Evolutionary conservation across 75 land plant genomes (phyloP), one percentile per base, ranked within the genome.

Genomic region (Cunninghamia lanceolata): DNA sequence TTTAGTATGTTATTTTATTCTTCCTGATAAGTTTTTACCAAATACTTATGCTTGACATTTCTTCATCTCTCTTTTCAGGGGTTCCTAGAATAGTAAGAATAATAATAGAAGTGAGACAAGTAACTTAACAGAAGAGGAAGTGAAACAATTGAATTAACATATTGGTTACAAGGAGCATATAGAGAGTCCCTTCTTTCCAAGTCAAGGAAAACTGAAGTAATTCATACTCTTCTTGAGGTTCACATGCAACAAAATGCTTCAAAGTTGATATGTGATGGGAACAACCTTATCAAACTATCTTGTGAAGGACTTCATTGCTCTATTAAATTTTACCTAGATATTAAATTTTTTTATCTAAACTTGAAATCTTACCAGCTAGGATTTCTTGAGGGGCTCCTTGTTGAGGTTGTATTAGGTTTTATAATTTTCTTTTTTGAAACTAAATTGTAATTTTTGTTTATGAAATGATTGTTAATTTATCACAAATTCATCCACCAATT

Each of bases 231-330:
- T n/a, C n/a, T n/a, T n/a, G n/a, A n/a, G n/a, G n/a, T n/a, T 68
- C 91, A 93, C 82, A 96, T 98, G 99, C 90, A 88, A 63, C 98
- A 90, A 84, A 96, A 94, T 93, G 99, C 96, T 83, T 91, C 99
- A 82, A 94, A 92, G 88, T 94, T 98, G 83, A 17, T 93, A 40
- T 86, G 84, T 88, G 93, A 88, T 14, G 85, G 82, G 36, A 76
- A 86, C 17, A 82, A 90, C 15, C 91, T 98, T 84, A 91, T 95
- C 84, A 95, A 93, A 46, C 88, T 98, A 39, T 93, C 99, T 52
- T 95, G 94, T 87, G n/a, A n/a, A n/a, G n/a, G n/a, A n/a, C n/a
- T n/a, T n/a, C n/a, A n/a, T n/a, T n/a, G n/a, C n/a, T n/a, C 86
- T 82, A 54, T 94, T 13, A 91, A 91, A 83, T 84, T 94, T 56